Conservation (phyloP, 2,329 filamentous ascomycete species). For the Aspergillus sojae region DNA sequence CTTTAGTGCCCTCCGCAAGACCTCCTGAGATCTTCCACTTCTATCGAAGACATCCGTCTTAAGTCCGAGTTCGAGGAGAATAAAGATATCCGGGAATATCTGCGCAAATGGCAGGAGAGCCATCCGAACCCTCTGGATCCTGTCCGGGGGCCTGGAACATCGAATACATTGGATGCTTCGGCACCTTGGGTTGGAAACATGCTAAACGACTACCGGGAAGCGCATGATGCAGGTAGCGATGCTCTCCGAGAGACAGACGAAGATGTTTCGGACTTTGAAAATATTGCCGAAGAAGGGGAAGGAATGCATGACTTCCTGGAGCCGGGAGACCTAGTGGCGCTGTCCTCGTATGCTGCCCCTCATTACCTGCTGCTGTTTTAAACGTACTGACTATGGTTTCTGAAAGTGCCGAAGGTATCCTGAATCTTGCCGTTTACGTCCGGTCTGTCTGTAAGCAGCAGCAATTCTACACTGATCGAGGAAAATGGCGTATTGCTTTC, state of each 20-base stretch:
- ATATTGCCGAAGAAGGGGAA: slow-evolving; percentile 34
- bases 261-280: slow-evolving; percentile 29
- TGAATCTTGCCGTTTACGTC: slow-evolving; percentile 44
- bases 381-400: background rate
- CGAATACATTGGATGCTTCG: slow-evolving; percentile 13
- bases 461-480: slow-evolving; percentile 47
- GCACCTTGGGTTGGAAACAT: slow-evolving; percentile 34
- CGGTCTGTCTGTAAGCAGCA: slow-evolving; percentile 43
- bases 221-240: slow-evolving; percentile 30
- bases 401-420: slow-evolving; percentile 27
- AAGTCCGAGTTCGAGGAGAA: slow-evolving; percentile 39
- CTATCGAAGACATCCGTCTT: slow-evolving; percentile 31
- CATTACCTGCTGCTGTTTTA: background rate
- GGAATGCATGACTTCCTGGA: slow-evolving; percentile 35
- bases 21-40: slow-evolving; percentile 11
- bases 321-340: slow-evolving; percentile 45
- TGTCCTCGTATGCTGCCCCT: slow-evolving; percentile 32
- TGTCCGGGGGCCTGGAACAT: slow-evolving; percentile 25
- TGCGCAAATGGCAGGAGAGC: slow-evolving; percentile 43
- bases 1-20: slow-evolving; percentile 7
- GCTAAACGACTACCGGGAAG: slow-evolving; percentile 36
- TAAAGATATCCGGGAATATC: slow-evolving; percentile 44
- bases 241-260: slow-evolving; percentile 26
- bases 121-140: slow-evolving; percentile 35
- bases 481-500: slow-evolving; percentile 46